Percentiles rank a stretch among this genome's conserved stretches.
Evolutionary conservation across 257 asterid genomes (phyloP).

Genomic region (Echites panduratus): DNA sequence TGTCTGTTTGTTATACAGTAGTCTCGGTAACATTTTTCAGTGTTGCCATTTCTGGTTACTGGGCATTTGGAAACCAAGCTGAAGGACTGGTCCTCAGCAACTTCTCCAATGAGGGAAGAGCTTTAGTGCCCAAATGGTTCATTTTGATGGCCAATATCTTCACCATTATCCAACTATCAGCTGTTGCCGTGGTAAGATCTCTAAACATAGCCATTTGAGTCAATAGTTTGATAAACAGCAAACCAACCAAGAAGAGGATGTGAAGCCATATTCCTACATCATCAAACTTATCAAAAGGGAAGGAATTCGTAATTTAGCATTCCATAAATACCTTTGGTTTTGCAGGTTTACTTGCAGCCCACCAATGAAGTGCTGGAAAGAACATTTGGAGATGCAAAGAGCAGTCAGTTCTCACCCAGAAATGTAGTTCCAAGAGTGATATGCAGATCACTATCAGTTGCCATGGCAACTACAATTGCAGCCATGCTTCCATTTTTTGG

Average conservation of each 20-base stretch:
- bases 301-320: background rate
- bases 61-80: slow-evolving; percentile 80
- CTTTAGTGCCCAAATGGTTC: slow-evolving; percentile 68
- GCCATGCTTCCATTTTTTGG: slow-evolving; percentile 94
- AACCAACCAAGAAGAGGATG: background rate
- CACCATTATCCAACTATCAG: slow-evolving; percentile 83
- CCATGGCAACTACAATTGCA: slow-evolving; percentile 56
- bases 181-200: slow-evolving; percentile 72
- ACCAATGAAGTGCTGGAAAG: slow-evolving; percentile 79
- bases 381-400: slow-evolving; percentile 52
- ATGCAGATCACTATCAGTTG: slow-evolving; percentile 56
- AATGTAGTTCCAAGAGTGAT: slow-evolving; percentile 66
- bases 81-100: slow-evolving; percentile 56
- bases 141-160: slow-evolving; percentile 53
- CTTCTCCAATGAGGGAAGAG: slow-evolving; percentile 47
- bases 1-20: slow-evolving; percentile 64
- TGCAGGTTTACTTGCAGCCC: slow-evolving; percentile 85
- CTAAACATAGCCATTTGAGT: too few species aligned
- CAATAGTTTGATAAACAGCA: background rate
- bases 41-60: slow-evolving; percentile 82
- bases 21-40: slow-evolving; percentile 57
- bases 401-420: slow-evolving; percentile 54
- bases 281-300: background rate
- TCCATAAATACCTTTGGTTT: background rate
- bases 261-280: background rate